Conservation (phyloP, 176 grass and related monocot genomes). For the Typha latifolia region DNA sequence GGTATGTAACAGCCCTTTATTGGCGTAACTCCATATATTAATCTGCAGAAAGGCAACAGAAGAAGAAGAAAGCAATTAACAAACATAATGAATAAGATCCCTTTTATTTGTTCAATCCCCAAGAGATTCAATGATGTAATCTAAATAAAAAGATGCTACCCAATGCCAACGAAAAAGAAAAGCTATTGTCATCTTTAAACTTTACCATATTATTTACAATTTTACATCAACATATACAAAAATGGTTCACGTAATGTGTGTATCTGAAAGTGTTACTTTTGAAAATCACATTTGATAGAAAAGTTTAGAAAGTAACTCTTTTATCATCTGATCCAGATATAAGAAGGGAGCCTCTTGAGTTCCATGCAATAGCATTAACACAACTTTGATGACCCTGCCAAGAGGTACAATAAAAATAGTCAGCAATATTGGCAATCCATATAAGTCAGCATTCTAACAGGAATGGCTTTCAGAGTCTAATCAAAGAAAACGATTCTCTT, state of each 20-base stretch:
- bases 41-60: conserved; percentile 47
- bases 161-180: too few species aligned
- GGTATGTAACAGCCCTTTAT: conserved; percentile 55
- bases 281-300: not conserved
- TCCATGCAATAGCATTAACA: conserved; percentile 93
- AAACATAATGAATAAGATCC: not conserved
- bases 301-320: conserved; percentile 45
- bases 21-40: conserved; percentile 79
- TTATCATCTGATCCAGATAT: conserved; percentile 97
- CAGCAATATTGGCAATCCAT: not conserved
- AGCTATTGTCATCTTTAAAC: too few species aligned
- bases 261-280: conserved; percentile 1
- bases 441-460: not conserved
- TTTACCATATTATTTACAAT: too few species aligned
- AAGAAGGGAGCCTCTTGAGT: conserved; percentile 80
- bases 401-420: conserved; percentile 5
- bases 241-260: not conserved
- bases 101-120: conserved; percentile 1
- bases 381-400: conserved; percentile 75
- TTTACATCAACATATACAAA: too few species aligned
- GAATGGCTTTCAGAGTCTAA: not conserved
- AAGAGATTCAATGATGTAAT: not conserved
- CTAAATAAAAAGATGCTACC: too few species aligned
- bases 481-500: not conserved
- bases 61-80: not conserved